phyloP scores from a whole-genome alignment of 2,329 filamentous ascomycete genomes.

The Aspergillus thermomutatus region DNA sequence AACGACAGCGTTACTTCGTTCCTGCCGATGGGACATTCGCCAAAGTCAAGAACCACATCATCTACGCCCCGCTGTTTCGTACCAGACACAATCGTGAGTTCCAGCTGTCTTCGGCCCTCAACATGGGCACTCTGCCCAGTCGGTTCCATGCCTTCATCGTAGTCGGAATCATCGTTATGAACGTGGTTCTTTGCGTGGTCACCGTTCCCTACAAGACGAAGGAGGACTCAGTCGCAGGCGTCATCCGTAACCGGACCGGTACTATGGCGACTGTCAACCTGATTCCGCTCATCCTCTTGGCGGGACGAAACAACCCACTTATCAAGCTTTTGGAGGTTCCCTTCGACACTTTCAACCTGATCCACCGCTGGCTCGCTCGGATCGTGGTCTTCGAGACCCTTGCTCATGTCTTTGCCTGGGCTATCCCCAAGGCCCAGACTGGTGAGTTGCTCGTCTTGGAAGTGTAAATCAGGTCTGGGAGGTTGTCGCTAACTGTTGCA shows the following conservation, averaged over 20 bases:
- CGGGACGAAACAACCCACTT: constrained; percentile 43
- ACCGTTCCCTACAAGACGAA: constrained; percentile 40
- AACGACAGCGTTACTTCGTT: constrained; percentile 75
- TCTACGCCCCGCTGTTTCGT: constrained; percentile 46
- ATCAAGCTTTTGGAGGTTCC: constrained; percentile 42
- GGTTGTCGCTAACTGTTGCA: constrained; percentile 48
- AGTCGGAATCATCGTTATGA: constrained; percentile 40
- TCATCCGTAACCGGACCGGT: constrained; percentile 43
- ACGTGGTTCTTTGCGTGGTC: constrained; percentile 50
- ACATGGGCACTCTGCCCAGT: constrained; percentile 46
- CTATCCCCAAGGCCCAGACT: constrained; percentile 60
- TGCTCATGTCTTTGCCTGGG: constrained; percentile 70
- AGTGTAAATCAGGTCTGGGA: background rate
- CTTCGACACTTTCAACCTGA: constrained; percentile 50
- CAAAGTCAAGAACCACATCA: constrained; percentile 67
- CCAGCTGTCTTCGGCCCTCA: constrained; percentile 41
- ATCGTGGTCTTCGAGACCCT: constrained; percentile 67
- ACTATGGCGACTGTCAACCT: constrained; percentile 44
- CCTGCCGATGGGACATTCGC: constrained; percentile 54
- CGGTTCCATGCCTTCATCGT: constrained; percentile 45
- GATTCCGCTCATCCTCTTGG: constrained; percentile 42
- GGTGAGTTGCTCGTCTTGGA: constrained; percentile 14
- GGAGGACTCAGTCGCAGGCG: constrained; percentile 30
- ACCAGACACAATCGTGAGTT: constrained; percentile 45
- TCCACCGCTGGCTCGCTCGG: constrained; percentile 77